A percentile compares a stretch with the other conserved stretches of the same genome.
Evolutionary conservation across 164 flowering plant species (phyloP).

Genomic region (Umbellularia californica): DNA sequence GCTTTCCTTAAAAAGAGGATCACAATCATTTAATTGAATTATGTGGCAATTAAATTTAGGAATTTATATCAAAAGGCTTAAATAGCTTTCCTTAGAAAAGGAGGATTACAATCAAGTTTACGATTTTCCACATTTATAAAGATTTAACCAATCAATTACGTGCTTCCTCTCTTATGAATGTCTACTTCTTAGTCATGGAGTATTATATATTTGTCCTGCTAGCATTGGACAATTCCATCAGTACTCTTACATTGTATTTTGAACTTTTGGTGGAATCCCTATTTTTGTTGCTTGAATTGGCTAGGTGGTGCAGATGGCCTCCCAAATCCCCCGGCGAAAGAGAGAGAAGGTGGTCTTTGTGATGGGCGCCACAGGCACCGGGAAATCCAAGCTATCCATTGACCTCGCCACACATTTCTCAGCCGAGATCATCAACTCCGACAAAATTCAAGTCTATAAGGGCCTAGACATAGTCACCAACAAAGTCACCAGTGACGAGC

Average conservation of each 20-base stretch:
- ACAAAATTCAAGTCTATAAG: conserved; percentile 77
- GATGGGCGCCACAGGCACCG: conserved; percentile 86
- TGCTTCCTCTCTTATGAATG: too few species aligned
- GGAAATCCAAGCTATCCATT: conserved; percentile 72
- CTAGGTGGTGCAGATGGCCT: conserved; percentile 28
- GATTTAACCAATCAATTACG: too few species aligned
- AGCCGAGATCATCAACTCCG: conserved; percentile 75
- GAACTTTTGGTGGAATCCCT: background rate
- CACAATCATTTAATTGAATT: too few species aligned
- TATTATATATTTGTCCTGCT: too few species aligned
- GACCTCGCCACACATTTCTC: conserved; percentile 62
- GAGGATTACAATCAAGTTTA: too few species aligned
- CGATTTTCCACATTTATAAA: too few species aligned
- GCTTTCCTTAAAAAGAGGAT: too few species aligned
- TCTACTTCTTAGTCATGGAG: too few species aligned
- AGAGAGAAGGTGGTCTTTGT: conserved; percentile 65
- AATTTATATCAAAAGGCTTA: too few species aligned
- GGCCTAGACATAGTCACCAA: conserved; percentile 82
- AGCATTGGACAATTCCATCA: too few species aligned
- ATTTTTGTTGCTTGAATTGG: conserved; percentile 19
- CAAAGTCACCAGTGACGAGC: conserved; percentile 68
- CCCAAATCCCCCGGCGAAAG: conserved; percentile 24
- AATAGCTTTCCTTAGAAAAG: too few species aligned
- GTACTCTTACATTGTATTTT: background rate
- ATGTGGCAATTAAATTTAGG: too few species aligned